Percentiles rank a stretch among this genome's conserved stretches.
These are phyloP conservation scores for Coniochaeta sp. DNA, from an alignment of 2,329 filamentous ascomycete genomes.

Conservation along the genomic window DNA sequence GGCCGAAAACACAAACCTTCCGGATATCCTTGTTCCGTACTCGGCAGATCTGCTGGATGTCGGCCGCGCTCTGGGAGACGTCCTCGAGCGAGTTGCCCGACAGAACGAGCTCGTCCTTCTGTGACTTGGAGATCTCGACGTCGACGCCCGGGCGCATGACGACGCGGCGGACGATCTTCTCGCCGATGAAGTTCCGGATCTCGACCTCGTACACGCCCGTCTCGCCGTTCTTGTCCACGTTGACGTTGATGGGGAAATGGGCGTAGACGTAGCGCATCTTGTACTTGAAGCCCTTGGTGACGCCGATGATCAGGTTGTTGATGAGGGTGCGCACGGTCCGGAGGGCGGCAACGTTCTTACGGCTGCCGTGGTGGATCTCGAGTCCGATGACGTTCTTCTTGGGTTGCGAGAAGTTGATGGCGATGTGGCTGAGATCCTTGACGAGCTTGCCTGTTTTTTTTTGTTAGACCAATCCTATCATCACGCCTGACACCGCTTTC, in stretches of 20 bases:
- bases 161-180: constrained; percentile 97
- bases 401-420: constrained; percentile 89
- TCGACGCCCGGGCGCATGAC: constrained; percentile 85
- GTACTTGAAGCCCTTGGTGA: constrained; percentile 99
- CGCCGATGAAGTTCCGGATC: constrained; percentile 99
- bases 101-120: constrained; percentile 97
- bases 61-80: constrained; percentile 95
- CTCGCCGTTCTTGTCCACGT: constrained; percentile 93
- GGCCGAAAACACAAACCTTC: constrained; percentile 55
- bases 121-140: constrained; percentile 79
- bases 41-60: constrained; percentile 99
- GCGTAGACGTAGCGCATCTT: constrained; percentile 99
- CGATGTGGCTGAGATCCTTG: constrained; percentile 94
- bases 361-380: constrained; percentile 95
- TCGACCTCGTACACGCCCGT: constrained; percentile 85
- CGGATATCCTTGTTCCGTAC: constrained; percentile 99
- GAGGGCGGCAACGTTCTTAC: constrained; percentile 97
- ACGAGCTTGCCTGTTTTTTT: constrained; percentile 70
- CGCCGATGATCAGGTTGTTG: constrained; percentile 97
- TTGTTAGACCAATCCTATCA: constrained; percentile 16
- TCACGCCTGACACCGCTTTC: background rate
- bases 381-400: constrained; percentile 86
- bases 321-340: constrained; percentile 97
- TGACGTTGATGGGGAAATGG: constrained; percentile 99
- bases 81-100: constrained; percentile 92